These are phyloP conservation scores for Hirschfeldia incana DNA, from an alignment of 345 rosid species.

Conservation along the genomic window DNA sequence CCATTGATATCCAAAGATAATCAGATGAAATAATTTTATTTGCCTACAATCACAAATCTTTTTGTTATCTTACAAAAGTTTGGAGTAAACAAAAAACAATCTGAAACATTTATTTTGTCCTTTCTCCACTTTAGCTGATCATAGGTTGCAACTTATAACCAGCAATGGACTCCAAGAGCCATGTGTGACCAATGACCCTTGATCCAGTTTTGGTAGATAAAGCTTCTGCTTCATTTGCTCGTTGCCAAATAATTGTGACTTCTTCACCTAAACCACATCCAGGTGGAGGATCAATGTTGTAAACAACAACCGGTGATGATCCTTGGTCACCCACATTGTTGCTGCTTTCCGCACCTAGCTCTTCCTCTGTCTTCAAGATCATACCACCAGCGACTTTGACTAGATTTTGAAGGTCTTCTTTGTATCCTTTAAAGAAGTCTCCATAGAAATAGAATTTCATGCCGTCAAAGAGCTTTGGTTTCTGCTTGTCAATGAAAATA, in stretches of 20 bases:
- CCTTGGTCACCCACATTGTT: constrained; percentile 6
- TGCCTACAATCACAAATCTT: too few species aligned
- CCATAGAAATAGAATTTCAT: constrained; percentile 61
- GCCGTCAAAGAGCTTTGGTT: constrained; percentile 69
- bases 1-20: too few species aligned
- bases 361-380: constrained; percentile 49
- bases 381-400: constrained; percentile 67
- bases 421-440: constrained; percentile 58
- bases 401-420: constrained; percentile 65
- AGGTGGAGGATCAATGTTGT: constrained; percentile 61
- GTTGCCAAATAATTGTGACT: constrained; percentile 65
- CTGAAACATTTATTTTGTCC: neutral
- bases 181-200: constrained; percentile 61
- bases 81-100: neutral
- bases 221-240: constrained; percentile 66
- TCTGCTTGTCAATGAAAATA: constrained; percentile 45
- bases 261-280: constrained; percentile 71
- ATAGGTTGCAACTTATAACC: neutral
- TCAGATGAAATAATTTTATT: too few species aligned
- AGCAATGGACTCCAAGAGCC: constrained; percentile 79
- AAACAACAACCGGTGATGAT: constrained; percentile 49
- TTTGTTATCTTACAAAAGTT: too few species aligned
- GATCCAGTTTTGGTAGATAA: constrained; percentile 55
- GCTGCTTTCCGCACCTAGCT: constrained; percentile 31
- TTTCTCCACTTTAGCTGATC: constrained; percentile 1